Percentiles rank a stretch among this genome's conserved stretches.
These are phyloP conservation scores for Psophocarpus tetragonolobus DNA, from an alignment of 306 rosid species.

Conservation along the genomic window DNA sequence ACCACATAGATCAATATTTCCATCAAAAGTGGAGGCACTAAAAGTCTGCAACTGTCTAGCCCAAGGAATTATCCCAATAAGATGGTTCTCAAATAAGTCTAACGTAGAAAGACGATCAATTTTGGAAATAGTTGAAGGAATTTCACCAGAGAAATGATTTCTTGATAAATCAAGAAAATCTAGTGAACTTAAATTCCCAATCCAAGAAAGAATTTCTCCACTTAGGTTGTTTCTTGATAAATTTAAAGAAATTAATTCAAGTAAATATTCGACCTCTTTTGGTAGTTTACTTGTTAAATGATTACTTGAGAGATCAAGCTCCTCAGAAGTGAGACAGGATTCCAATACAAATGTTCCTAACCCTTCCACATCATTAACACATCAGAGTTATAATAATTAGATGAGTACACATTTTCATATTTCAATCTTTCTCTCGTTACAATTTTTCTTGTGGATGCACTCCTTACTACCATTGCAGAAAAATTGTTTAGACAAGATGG, in stretches of 20 bases:
- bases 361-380: neutral
- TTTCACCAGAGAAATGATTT: neutral
- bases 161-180: neutral
- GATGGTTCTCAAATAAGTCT: neutral
- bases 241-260: neutral
- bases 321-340: conserved; percentile 15
- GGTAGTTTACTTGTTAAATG: neutral
- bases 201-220: neutral
- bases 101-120: neutral
- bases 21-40: neutral
- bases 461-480: neutral
- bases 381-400: too few species aligned
- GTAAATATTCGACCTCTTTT: neutral
- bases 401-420: too few species aligned
- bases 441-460: neutral
- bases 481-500: neutral
- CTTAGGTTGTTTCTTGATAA: neutral
- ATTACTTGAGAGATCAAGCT: neutral
- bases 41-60: neutral
- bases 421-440: neutral
- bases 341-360: conserved; percentile 1
- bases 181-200: neutral
- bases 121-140: neutral
- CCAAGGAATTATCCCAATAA: neutral
- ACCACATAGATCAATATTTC: conserved; percentile 14